Percentiles rank a stretch among this genome's conserved stretches.
Evolutionary conservation across 352 stramenopile genomes (phyloP).

Genomic region (Globisporangium apiculatum): DNA sequence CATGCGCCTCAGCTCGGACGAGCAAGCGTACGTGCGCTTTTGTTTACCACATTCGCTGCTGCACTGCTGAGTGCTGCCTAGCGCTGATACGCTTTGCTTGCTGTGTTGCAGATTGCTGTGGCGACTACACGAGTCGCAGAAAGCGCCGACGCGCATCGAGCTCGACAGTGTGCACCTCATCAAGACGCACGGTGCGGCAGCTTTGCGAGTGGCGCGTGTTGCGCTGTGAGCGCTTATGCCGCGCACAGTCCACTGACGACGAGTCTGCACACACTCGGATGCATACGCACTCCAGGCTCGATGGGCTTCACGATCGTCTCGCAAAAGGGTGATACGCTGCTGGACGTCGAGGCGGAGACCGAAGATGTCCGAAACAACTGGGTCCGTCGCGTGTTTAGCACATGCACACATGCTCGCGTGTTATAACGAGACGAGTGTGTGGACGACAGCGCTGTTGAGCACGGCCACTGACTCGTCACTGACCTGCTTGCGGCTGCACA

Average conservation of each 20-base stretch:
- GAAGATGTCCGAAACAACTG: constrained; percentile 57
- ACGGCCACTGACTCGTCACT: no score
- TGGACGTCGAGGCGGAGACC: constrained; percentile 68
- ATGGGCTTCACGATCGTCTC: constrained; percentile 46
- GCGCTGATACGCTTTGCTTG: no score
- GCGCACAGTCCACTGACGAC: no score
- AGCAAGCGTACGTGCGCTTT: constrained; percentile 31
- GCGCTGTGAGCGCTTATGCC: background rate
- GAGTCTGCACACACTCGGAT: no score
- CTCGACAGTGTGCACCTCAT: constrained; percentile 42
- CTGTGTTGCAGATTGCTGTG: constrained; percentile 41
- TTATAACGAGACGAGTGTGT: background rate
- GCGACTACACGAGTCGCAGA: constrained; percentile 51
- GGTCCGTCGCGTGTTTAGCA: constrained; percentile 21
- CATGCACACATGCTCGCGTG: background rate
- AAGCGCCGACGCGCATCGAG: constrained; percentile 39
- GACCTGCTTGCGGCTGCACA: background rate
- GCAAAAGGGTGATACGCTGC: constrained; percentile 46
- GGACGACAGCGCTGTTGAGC: no score
- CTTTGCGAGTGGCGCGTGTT: background rate
- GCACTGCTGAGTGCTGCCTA: constrained; percentile 28
- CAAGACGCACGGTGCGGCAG: constrained; percentile 34
- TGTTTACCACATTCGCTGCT: background rate
- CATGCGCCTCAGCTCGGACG: constrained; percentile 53
- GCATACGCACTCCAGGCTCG: constrained; percentile 16